Evolutionary conservation across 2,329 filamentous ascomycete genomes (phyloP).

Genomic region (Dothistroma pini): DNA sequence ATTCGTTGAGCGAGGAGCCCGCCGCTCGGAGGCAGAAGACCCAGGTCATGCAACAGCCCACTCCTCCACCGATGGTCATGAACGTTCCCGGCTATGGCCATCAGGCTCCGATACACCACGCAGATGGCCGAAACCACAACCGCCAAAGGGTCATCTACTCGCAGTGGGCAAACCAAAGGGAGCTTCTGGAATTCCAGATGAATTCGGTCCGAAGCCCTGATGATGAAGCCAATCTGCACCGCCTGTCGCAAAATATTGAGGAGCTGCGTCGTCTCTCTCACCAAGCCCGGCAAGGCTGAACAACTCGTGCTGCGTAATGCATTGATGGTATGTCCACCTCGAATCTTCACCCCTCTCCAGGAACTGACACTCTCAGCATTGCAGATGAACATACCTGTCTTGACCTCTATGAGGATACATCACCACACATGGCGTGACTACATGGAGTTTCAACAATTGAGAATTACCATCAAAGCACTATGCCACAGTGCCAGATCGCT

Average conservation of each 20-base stretch:
- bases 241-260: constrained; percentile 27
- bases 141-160: constrained; percentile 21
- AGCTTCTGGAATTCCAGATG: constrained; percentile 27
- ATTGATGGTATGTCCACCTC: not conserved
- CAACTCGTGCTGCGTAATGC: constrained; percentile 2
- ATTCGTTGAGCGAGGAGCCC: constrained; percentile 21
- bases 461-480: not conserved
- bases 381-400: not conserved
- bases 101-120: constrained; percentile 8
- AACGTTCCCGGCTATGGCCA: constrained; percentile 6
- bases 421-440: not conserved
- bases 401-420: not conserved
- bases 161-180: constrained; percentile 28
- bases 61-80: constrained; percentile 11
- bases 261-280: constrained; percentile 27
- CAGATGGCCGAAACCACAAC: constrained; percentile 9
- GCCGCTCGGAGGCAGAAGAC: constrained; percentile 18
- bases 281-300: constrained; percentile 30
- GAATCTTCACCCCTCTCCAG: not conserved
- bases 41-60: constrained; percentile 11
- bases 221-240: constrained; percentile 25
- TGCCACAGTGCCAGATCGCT: not conserved
- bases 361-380: not conserved
- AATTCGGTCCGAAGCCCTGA: constrained; percentile 24
- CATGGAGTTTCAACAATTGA: not conserved